Evolutionary conservation across 179 eudicot genomes (phyloP).

Genomic region (Actinidia polygama): DNA sequence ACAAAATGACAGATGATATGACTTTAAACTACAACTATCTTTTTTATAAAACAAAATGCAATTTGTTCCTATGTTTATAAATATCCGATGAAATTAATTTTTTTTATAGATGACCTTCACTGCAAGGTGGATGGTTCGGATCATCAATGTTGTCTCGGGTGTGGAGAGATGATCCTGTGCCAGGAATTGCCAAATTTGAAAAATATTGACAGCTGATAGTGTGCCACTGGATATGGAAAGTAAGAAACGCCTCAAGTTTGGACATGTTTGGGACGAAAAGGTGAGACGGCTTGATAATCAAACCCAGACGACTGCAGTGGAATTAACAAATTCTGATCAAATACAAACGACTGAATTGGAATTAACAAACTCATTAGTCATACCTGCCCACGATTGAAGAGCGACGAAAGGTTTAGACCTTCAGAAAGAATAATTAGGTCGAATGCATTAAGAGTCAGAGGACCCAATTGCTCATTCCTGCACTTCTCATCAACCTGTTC

Average conservation of each 20-base stretch:
- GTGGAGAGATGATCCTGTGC: background rate
- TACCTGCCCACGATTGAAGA: conserved; percentile 89
- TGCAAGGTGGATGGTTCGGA: no score
- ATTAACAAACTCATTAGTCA: conserved; percentile 7
- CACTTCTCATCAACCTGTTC: conserved; percentile 48
- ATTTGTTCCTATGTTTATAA: no score
- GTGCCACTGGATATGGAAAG: background rate
- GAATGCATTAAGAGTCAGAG: conserved; percentile 89
- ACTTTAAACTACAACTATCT: no score
- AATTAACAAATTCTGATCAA: background rate
- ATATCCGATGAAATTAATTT: no score
- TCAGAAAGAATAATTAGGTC: conserved; percentile 90
- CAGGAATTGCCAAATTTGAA: background rate
- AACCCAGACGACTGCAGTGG: no score
- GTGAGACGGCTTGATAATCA: background rate
- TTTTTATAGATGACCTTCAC: no score
- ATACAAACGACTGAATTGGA: background rate
- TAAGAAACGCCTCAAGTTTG: background rate
- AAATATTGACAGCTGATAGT: background rate
- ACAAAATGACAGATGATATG: no score
- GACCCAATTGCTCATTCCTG: conserved; percentile 65
- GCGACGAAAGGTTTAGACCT: conserved; percentile 82
- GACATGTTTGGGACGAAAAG: background rate
- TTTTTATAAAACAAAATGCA: no score
- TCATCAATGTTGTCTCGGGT: no score